Evolutionary conservation across 164 flowering plant genomes (phyloP), one percentile per base, ranked within the genome.

Genomic region (Macadamia tetraphylla): DNA sequence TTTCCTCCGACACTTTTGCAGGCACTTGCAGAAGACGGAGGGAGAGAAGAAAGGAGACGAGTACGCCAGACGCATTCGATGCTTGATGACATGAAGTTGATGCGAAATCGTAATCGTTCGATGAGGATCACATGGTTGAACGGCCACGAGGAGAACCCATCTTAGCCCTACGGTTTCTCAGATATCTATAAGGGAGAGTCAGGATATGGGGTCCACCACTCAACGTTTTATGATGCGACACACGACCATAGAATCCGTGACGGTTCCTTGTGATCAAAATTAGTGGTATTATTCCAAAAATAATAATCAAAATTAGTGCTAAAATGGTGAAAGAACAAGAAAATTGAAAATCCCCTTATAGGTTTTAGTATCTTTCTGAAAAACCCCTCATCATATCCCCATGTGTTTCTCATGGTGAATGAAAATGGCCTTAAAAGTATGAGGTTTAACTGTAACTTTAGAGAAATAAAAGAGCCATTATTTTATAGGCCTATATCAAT

Each of bases 21-120:
- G 44, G 29, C 51, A 3, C 53, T 30, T 31, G 30, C 58, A 17
- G 73, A 35, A 59, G 68, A 58, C 40, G 18, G 69, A 48, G 71
- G 58, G 65, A 6, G 6, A 42, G 64, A 35, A 51, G 71, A 35
- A 67, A 46, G 75, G 46, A 58, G 46, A 58, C 30, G 32, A 3
- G 73, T 40, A 43, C 42, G 62, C 42, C 60, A 60, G 62, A 29
- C 70, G 66, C 55, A 35, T 17, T 55, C 40, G 70, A 29, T 52
- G 15, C 52, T 3, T 12, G 57, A 62, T 42, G 70, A 66, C 66
- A 55, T 60, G 31, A 67, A 57, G 66, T 67, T 60, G 70, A 62
- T 31, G 70, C 66, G 56, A 11, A 8, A 11, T 56, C 9, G 6
- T 1, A 0, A 23, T 70, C 70, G 74, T 62, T n/a, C 8, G 66